These are phyloP conservation scores for Neurospora sp. DNA, from an alignment of 2,329 filamentous ascomycete species.

Conservation along the genomic window DNA sequence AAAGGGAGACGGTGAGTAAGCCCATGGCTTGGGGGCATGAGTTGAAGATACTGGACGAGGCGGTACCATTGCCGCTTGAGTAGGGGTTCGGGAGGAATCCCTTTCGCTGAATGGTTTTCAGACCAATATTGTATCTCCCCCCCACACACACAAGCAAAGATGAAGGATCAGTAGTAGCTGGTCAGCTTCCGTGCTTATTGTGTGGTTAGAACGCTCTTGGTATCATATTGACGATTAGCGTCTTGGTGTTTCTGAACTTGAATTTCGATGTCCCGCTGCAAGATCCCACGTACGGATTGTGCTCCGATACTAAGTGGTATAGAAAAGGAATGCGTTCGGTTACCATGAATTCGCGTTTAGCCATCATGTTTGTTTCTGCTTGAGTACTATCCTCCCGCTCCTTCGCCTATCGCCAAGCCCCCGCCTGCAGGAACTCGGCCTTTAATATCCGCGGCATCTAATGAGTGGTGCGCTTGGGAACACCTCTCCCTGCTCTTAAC, in stretches of 20 bases:
- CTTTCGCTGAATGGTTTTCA: too few relatives aligned
- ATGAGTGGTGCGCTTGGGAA: background rate
- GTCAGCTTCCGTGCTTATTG: background rate
- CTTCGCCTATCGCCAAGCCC: background rate
- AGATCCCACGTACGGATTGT: background rate
- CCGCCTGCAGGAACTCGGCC: background rate
- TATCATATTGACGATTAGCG: background rate
- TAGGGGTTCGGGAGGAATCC: background rate
- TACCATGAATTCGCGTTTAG: background rate
- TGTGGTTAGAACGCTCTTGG: background rate
- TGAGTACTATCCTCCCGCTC: background rate
- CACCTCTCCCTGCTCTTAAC: background rate
- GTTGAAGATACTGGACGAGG: background rate
- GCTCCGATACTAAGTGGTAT: background rate
- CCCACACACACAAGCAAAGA: too few relatives aligned
- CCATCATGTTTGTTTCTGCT: background rate
- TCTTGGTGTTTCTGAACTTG: background rate
- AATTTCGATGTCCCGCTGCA: background rate
- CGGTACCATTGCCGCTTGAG: background rate
- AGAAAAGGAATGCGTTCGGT: too few relatives aligned
- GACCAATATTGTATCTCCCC: too few relatives aligned
- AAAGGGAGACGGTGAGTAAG: background rate
- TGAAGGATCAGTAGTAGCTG: background rate
- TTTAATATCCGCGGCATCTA: background rate
- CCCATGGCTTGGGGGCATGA: constrained; percentile 10